phyloP scores from a whole-genome alignment of 2,329 filamentous ascomycete genomes.

The Talaromyces sp. region DNA sequence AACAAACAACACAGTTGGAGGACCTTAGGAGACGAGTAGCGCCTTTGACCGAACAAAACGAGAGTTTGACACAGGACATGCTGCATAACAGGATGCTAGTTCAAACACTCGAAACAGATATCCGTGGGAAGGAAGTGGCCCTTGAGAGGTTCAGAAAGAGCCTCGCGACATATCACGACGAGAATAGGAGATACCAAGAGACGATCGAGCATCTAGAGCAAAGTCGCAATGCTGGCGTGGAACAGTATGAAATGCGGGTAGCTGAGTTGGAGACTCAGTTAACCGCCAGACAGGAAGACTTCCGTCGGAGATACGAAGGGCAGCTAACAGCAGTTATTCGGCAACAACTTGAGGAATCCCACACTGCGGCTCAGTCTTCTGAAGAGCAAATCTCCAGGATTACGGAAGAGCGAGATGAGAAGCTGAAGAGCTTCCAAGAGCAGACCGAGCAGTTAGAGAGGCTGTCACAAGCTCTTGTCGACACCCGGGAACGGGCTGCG shows the following conservation, averaged over 20 bases:
- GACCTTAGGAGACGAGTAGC: conserved; percentile 30
- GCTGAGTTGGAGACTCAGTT: conserved; percentile 31
- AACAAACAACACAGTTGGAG: not conserved
- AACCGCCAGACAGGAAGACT: conserved; percentile 20
- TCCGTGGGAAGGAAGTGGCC: conserved; percentile 35
- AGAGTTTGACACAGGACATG: conserved; percentile 37
- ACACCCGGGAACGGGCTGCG: not conserved
- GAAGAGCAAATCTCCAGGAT: conserved; percentile 35
- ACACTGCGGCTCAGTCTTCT: conserved; percentile 32
- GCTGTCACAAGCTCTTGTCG: not conserved
- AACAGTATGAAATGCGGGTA: conserved; percentile 25
- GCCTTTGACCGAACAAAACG: conserved; percentile 18
- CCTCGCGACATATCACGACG: not conserved
- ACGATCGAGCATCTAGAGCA: conserved; percentile 38
- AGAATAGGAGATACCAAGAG: conserved; percentile 18
- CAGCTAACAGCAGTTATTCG: conserved; percentile 13
- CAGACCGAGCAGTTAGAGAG: not conserved
- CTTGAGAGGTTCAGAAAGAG: conserved; percentile 20
- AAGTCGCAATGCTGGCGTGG: conserved; percentile 26
- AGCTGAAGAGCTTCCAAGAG: not conserved
- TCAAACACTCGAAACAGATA: conserved; percentile 37
- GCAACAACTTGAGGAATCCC: conserved; percentile 31
- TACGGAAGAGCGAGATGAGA: not conserved
- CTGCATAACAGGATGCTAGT: conserved; percentile 38
- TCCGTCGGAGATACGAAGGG: not conserved